Percentiles rank a stretch among this genome's conserved stretches.
Conservation (phyloP, 345 rosid species). For the Dovyalis caffra region DNA sequence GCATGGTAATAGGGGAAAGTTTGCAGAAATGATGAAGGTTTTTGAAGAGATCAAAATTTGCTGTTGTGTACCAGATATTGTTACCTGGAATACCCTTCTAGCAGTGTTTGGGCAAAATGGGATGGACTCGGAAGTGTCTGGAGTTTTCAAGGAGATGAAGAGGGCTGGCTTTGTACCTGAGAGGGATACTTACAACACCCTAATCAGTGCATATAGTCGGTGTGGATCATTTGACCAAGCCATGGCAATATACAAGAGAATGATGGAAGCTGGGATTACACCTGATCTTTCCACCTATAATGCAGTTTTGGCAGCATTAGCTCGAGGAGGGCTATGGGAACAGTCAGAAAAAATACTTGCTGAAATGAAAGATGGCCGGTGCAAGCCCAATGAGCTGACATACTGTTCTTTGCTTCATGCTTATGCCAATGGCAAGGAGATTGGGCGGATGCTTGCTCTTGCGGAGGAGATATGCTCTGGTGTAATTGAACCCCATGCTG, state of each 20-base stretch:
- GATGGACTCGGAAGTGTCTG: conserved; percentile 84
- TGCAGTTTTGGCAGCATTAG: conserved; percentile 89
- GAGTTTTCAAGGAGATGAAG: conserved; percentile 96
- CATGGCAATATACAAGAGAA: conserved; percentile 72
- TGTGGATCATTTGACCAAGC: conserved; percentile 90
- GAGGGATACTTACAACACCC: conserved; percentile 87
- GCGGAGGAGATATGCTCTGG: conserved; percentile 86
- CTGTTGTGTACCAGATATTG: conserved; percentile 69
- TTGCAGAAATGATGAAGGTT: conserved; percentile 87
- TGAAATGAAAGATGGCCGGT: conserved; percentile 74
- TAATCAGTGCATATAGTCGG: conserved; percentile 88
- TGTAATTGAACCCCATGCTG: conserved; percentile 60
- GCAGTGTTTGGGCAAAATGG: conserved; percentile 93
- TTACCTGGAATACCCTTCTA: conserved; percentile 90
- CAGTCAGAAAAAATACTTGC: conserved; percentile 80
- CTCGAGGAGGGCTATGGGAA: conserved; percentile 95
- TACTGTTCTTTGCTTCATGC: conserved; percentile 87
- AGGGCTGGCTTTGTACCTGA: conserved; percentile 91
- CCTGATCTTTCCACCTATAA: conserved; percentile 92
- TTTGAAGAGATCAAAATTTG: conserved; percentile 76
- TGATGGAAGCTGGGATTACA: conserved; percentile 82
- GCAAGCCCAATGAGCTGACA: conserved; percentile 86
- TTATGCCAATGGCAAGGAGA: conserved; percentile 82
- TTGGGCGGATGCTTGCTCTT: conserved; percentile 68
- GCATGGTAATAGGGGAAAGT: conserved; percentile 86